Base-by-base conservation (phyloP, 139 green algal genomes). In the Chlamydomonas applanata region DNA sequence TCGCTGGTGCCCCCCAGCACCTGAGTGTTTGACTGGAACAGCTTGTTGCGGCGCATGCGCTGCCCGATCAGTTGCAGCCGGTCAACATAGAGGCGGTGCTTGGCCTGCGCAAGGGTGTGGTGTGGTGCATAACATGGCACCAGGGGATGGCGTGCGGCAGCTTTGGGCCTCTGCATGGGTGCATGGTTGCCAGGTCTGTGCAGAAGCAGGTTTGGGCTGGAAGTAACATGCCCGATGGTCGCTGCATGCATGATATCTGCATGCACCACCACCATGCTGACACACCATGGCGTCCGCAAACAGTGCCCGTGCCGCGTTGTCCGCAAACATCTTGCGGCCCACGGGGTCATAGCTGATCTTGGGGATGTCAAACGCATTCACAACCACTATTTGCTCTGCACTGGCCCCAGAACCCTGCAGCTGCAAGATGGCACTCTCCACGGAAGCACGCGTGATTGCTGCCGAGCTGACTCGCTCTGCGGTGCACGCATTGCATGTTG, bases 11-110 rank as follows among this genome's bases (percentile, higher is more conserved):
- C 66, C 3, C 9, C 25, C 32, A 57, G 22, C 16, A 60, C 2
- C 22, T 64, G 29, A 1, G 54, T 52, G 34, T 56, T 69, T 35
- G 69, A 71, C 46, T 80, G 80, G 73, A 97, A 97, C 17, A 91
- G 71, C 19, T n/a, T 53, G 62, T 81, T 88, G 24, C 91, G 85
- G 24, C 86, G 76, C 30, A 96, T 69, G 3, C 91, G 83, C 81
- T 96, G 91, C 35, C 86, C 77, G 36, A 96, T 80, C 56, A 96
- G 56, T 52, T 86, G 78, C 62, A 90, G 80, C 9, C 91, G 79
- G 53, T 93, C 80, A 29, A 92, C 68, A 75, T 95, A 93, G 32
- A 95, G 29, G 46, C 75, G 35, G 19, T 87, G 76, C 84, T 94
- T 96, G 75, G 85, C 85, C 90, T 93, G 88, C 53, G 27, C 22